Conservation (phyloP, 805 yeast species). For the Lachancea cidri region DNA sequence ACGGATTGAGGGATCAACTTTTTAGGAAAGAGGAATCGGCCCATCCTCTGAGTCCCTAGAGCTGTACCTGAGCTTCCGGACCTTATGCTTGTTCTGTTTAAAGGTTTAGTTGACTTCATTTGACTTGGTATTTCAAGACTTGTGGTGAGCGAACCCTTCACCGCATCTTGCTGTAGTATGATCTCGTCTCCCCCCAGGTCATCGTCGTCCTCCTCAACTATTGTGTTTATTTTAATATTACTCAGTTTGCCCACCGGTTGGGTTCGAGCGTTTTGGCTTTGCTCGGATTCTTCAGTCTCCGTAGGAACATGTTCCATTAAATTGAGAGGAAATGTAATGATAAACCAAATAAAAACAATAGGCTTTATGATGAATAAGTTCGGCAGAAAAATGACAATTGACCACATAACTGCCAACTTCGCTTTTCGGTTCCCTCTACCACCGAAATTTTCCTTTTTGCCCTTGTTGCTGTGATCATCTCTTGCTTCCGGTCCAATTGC, state of each 20-base stretch:
- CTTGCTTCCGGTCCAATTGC: neutral
- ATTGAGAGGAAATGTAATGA: slow-evolving; percentile 54
- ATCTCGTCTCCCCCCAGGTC: slow-evolving; percentile 27
- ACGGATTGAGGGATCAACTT: slow-evolving; percentile 38
- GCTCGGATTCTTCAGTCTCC: slow-evolving; percentile 1
- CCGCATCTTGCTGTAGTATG: slow-evolving; percentile 25
- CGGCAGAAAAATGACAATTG: slow-evolving; percentile 43
- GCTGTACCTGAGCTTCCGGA: slow-evolving; percentile 9
- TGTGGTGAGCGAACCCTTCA: slow-evolving; percentile 29
- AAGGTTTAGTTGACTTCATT: slow-evolving; percentile 7
- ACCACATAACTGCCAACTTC: slow-evolving; percentile 17
- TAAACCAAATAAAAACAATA: slow-evolving; percentile 41
- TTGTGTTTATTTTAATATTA: slow-evolving; percentile 1
- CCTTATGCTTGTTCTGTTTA: slow-evolving; percentile 12
- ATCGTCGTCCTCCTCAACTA: slow-evolving; percentile 23
- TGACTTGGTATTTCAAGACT: slow-evolving; percentile 8
- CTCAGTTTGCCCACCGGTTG: neutral
- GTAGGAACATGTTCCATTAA: slow-evolving; percentile 29
- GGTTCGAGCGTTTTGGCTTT: neutral
- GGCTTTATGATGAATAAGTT: slow-evolving; percentile 50
- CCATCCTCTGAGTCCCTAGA: slow-evolving; percentile 33
- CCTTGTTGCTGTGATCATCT: neutral
- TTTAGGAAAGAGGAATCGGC: slow-evolving; percentile 40
- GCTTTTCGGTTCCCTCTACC: neutral
- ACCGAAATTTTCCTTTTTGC: neutral